Evolutionary conservation across 495 filamentous ascomycete genomes (phyloP).

Genomic region (Chaetomium fimeti): DNA sequence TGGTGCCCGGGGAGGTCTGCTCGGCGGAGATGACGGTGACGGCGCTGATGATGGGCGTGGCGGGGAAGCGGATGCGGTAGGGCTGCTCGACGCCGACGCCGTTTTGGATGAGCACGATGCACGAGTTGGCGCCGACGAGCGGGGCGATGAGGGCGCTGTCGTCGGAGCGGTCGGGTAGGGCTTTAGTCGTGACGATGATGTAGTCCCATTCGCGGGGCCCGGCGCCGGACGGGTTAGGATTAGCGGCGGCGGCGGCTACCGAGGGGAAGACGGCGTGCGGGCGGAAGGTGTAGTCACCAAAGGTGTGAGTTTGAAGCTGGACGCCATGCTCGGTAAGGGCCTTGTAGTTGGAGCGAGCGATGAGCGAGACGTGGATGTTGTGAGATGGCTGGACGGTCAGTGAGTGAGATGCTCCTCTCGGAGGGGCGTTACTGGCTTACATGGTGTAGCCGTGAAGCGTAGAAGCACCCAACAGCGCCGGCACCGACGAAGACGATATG

Average conservation of each 20-base stretch:
- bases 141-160: slow-evolving; percentile 49
- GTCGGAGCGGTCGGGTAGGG: slow-evolving; percentile 52
- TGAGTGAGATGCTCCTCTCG: not conserved
- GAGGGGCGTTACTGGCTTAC: slow-evolving; percentile 31
- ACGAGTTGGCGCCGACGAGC: slow-evolving; percentile 49
- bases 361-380: slow-evolving; percentile 47
- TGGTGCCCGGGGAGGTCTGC: slow-evolving; percentile 48
- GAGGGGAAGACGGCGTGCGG: slow-evolving; percentile 51
- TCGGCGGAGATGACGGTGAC: slow-evolving; percentile 58
- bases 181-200: slow-evolving; percentile 60
- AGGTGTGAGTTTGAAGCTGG: slow-evolving; percentile 50
- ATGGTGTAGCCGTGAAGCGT: slow-evolving; percentile 55
- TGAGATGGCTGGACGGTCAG: slow-evolving; percentile 37
- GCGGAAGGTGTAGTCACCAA: slow-evolving; percentile 53
- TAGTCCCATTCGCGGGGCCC: slow-evolving; percentile 50
- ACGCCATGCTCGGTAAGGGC: slow-evolving; percentile 49
- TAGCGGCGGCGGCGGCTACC: slow-evolving; percentile 37
- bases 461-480: slow-evolving; percentile 60
- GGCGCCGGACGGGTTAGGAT: slow-evolving; percentile 19
- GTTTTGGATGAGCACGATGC: slow-evolving; percentile 67
- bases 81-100: slow-evolving; percentile 67
- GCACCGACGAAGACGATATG: slow-evolving; percentile 57
- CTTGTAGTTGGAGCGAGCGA: slow-evolving; percentile 57
- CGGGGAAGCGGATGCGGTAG: slow-evolving; percentile 56
- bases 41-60: slow-evolving; percentile 56